phyloP scores from a whole-genome alignment of 1,139 yeast genomes.

The Protomyces lactucae-debilis region DNA sequence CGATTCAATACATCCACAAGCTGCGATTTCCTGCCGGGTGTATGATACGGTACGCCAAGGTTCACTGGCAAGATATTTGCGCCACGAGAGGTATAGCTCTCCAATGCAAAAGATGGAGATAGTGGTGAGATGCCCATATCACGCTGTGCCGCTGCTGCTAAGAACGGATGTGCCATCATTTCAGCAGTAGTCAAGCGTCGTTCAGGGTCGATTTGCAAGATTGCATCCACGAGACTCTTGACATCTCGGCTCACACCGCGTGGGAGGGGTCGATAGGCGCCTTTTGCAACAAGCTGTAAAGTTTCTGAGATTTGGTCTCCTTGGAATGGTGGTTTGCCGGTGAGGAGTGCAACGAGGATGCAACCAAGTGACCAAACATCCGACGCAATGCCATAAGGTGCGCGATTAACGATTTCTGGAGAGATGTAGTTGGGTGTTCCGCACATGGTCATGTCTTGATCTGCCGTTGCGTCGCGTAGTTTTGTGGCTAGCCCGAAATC shows the following conservation, averaged over 20 bases:
- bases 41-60: neutral
- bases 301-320: slow-evolving; percentile 38
- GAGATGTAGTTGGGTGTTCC: slow-evolving; percentile 40
- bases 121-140: neutral
- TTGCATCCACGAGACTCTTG: slow-evolving; percentile 19
- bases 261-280: slow-evolving; percentile 25
- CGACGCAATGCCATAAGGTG: slow-evolving; percentile 52
- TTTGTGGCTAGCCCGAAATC: slow-evolving; percentile 28
- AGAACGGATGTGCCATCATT: slow-evolving; percentile 27
- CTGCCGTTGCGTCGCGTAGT: slow-evolving; percentile 27
- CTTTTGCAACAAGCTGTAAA: slow-evolving; percentile 19
- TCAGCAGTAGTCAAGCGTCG: slow-evolving; percentile 23
- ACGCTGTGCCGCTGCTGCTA: slow-evolving; percentile 5
- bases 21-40: neutral
- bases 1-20: neutral
- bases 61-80: neutral
- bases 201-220: slow-evolving; percentile 27
- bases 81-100: neutral
- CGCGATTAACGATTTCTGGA: slow-evolving; percentile 53
- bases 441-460: slow-evolving; percentile 36
- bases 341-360: slow-evolving; percentile 55
- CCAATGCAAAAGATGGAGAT: neutral
- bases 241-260: slow-evolving; percentile 21
- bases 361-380: slow-evolving; percentile 59
- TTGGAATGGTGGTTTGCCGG: slow-evolving; percentile 51